A percentile compares a stretch with the other conserved stretches of the same genome.
Conservation (phyloP, 768 basidiomycete genomes). For the Rhizopogon vinicolor region DNA sequence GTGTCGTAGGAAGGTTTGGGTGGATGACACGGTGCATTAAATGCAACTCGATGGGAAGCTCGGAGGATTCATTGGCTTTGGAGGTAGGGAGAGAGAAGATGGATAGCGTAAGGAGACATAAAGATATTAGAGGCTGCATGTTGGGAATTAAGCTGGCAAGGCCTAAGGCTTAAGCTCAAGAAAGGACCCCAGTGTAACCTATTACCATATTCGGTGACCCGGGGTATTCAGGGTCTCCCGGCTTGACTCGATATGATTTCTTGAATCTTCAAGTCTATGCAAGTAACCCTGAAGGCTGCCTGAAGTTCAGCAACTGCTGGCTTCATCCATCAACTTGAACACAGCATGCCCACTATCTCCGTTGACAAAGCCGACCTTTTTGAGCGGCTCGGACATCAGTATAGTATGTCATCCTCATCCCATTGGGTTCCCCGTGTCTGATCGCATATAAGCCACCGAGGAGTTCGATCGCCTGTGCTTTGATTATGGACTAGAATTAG, state of each 20-base stretch:
- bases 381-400: slow-evolving; percentile 76
- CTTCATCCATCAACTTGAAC: neutral
- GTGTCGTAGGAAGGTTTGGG: slow-evolving; percentile 21
- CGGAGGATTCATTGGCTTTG: neutral
- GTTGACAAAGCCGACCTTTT: slow-evolving; percentile 96
- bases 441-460: slow-evolving; percentile 63
- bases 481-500: slow-evolving; percentile 95
- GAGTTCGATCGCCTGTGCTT: slow-evolving; percentile 96
- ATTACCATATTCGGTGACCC: neutral
- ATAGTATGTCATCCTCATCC: slow-evolving; percentile 47
- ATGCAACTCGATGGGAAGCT: neutral
- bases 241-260: slow-evolving; percentile 6
- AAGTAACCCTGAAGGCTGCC: neutral
- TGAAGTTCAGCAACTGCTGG: neutral
- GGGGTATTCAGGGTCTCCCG: slow-evolving; percentile 15
- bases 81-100: slow-evolving; percentile 5
- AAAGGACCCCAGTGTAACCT: neutral
- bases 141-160: neutral
- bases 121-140: slow-evolving; percentile 1
- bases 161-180: too few species aligned
- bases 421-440: neutral
- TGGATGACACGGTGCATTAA: slow-evolving; percentile 27
- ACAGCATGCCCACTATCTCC: slow-evolving; percentile 85
- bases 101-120: neutral
- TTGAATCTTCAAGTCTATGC: neutral